A percentile compares a stretch with the other conserved stretches of the same genome.
These are phyloP conservation scores for Yarrowia osloensis DNA, from an alignment of 805 yeast genomes.

Conservation along the genomic window DNA sequence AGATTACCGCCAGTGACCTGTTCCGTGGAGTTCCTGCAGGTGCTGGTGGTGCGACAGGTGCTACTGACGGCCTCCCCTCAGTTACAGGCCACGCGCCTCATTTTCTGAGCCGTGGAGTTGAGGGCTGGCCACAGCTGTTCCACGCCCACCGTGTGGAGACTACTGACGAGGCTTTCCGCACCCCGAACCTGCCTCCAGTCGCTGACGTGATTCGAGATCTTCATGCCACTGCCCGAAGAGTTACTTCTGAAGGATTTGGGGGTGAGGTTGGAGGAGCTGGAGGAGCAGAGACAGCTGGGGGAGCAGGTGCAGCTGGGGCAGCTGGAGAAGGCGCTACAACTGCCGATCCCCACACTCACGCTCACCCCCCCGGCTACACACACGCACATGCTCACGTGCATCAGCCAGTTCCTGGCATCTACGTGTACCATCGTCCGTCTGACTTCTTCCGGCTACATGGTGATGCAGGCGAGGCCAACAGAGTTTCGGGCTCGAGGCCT, in stretches of 20 bases:
- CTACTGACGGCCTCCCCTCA: not conserved
- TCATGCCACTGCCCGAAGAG: not conserved
- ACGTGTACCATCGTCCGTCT: conserved; percentile 18
- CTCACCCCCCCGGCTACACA: not conserved
- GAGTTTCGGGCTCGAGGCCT: not conserved
- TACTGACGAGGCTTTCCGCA: not conserved
- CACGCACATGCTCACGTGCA: not conserved
- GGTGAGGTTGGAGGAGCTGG: not conserved
- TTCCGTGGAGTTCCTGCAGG: not conserved
- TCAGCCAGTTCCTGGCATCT: conserved; percentile 20
- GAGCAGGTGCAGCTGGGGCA: no score
- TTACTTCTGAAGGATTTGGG: not conserved
- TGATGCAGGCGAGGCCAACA: not conserved
- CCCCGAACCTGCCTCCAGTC: not conserved
- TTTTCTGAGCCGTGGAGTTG: not conserved
- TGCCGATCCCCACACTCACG: not conserved
- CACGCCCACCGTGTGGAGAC: not conserved
- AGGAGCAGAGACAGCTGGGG: not conserved
- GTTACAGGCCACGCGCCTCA: not conserved
- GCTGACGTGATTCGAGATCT: not conserved
- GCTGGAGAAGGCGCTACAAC: not conserved
- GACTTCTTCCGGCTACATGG: conserved; percentile 21
- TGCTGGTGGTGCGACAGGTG: not conserved
- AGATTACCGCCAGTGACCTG: not conserved
- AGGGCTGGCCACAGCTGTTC: not conserved